phyloP scores from a whole-genome alignment of 2,329 filamentous ascomycete species.

The Fusarium denticulatum region DNA sequence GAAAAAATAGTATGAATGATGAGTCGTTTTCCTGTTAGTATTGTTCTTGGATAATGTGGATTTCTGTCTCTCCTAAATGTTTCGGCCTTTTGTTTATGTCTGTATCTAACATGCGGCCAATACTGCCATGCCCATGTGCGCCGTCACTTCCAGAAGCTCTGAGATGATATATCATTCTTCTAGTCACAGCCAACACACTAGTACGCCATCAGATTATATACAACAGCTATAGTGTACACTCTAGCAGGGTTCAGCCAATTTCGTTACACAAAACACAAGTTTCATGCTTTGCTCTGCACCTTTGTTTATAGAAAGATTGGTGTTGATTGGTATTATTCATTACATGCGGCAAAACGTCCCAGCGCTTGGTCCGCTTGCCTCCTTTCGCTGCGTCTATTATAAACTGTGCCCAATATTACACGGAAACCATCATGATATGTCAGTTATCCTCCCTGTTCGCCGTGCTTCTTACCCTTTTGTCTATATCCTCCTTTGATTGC shows the following conservation, averaged over 20 bases:
- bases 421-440: slow-evolving; percentile 16
- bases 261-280: not conserved
- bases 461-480: slow-evolving; percentile 10
- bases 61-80: not conserved
- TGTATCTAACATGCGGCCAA: not conserved
- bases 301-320: not conserved
- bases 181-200: not conserved
- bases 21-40: not conserved
- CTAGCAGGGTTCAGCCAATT: not conserved
- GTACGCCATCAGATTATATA: not conserved
- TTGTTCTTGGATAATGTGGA: slow-evolving; percentile 7
- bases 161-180: slow-evolving; percentile 24
- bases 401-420: slow-evolving; percentile 13
- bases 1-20: not conserved
- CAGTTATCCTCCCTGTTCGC: slow-evolving; percentile 19
- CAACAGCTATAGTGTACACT: not conserved
- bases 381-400: slow-evolving; percentile 32
- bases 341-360: slow-evolving; percentile 47
- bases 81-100: slow-evolving; percentile 8
- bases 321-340: slow-evolving; percentile 39
- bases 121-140: not conserved
- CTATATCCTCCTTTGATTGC: not conserved
- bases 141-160: not conserved
- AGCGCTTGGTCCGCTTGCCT: slow-evolving; percentile 53
- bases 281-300: slow-evolving; percentile 8